Evolutionary conservation across 1,284 basidiomycete species (phyloP).

Genomic region (Ceratobasidium papillatum): DNA sequence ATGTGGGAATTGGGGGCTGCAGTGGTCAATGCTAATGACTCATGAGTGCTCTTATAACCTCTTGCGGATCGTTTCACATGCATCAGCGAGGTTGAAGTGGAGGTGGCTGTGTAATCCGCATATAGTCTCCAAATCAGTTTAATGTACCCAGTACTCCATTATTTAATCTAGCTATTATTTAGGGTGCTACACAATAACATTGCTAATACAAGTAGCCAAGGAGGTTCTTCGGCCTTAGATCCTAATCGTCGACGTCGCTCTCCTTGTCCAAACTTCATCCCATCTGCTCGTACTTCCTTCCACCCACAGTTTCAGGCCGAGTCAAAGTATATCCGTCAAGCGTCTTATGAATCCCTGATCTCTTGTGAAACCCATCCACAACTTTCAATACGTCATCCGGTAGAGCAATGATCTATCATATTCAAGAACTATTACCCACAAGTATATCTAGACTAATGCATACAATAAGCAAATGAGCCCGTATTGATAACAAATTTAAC

Average conservation of each 20-base stretch:
- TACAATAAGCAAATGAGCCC: too few species aligned
- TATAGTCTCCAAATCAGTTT: background rate
- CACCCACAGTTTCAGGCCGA: constrained; percentile 53
- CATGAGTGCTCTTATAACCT: background rate
- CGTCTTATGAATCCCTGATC: constrained; percentile 60
- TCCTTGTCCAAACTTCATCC: constrained; percentile 60
- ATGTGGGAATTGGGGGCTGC: background rate
- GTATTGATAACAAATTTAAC: background rate
- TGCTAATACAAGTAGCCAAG: too few species aligned
- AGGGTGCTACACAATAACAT: too few species aligned
- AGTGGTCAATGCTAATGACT: background rate
- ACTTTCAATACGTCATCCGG: constrained; percentile 55
- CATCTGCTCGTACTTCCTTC: constrained; percentile 62
- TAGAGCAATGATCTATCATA: constrained; percentile 56
- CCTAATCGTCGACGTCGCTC: constrained; percentile 50
- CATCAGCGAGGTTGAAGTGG: background rate
- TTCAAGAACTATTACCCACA: too few species aligned
- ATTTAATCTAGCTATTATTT: too few species aligned
- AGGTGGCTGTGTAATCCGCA: constrained; percentile 1
- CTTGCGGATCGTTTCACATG: background rate
- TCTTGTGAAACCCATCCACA: constrained; percentile 56
- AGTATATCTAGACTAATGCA: too few species aligned
- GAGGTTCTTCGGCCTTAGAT: too few species aligned
- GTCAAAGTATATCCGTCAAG: constrained; percentile 52
- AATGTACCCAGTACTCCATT: too few species aligned